These are phyloP conservation scores for Prunus mume DNA, from an alignment of 306 rosid genomes.

Conservation along the genomic window DNA sequence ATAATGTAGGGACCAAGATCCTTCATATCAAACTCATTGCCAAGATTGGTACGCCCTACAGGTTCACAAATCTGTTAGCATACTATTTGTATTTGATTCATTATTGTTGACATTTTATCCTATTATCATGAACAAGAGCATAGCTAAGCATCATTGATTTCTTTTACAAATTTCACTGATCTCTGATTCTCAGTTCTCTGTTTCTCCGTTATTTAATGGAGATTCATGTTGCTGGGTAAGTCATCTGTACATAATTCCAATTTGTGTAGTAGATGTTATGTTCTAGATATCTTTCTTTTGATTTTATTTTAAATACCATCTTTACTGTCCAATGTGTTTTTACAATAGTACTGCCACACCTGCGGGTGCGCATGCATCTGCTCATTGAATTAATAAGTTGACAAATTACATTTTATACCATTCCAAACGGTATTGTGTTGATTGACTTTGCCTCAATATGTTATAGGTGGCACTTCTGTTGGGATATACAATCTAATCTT, in stretches of 20 bases:
- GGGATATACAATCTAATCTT: not conserved
- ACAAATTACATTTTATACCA: not conserved
- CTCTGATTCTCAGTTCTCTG: not conserved
- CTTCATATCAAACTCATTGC: too few relatives aligned
- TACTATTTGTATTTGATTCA: too few relatives aligned
- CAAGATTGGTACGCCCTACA: too few relatives aligned
- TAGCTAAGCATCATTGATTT: not conserved
- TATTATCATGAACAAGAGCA: not conserved
- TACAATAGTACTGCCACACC: not conserved
- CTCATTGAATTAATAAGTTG: not conserved
- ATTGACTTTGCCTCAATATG: not conserved
- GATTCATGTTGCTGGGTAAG: not conserved
- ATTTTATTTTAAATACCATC: not conserved
- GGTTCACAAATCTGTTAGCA: too few relatives aligned
- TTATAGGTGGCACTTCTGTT: not conserved
- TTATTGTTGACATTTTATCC: too few relatives aligned
- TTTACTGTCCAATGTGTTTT: not conserved
- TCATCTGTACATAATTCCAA: not conserved
- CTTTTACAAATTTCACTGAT: not conserved
- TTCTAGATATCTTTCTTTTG: too few relatives aligned
- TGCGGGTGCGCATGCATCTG: not conserved
- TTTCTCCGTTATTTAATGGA: not conserved
- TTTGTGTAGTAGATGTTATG: too few relatives aligned
- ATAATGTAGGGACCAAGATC: too few relatives aligned
- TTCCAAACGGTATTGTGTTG: not conserved